Conservation (phyloP, 345 rosid genomes). For the Excoecaria agallocha region DNA sequence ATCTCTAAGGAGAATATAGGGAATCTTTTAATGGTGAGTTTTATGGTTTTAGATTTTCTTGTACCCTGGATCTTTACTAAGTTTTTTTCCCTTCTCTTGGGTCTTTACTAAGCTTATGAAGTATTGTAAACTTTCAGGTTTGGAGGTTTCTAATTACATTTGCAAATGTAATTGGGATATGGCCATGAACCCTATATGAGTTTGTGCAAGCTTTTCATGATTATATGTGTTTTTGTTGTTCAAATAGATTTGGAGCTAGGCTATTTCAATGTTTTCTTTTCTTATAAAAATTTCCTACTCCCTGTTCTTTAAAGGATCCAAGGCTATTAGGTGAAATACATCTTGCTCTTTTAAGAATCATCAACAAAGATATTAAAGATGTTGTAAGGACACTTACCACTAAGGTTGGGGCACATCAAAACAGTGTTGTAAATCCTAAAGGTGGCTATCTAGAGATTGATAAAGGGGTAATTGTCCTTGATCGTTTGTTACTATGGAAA, state of each 20-base stretch:
- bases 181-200: constrained; percentile 95
- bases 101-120: constrained; percentile 1
- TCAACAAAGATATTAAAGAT: constrained; percentile 84
- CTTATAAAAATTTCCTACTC: constrained; percentile 19
- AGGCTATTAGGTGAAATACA: too few relatives aligned
- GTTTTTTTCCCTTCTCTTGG: not conserved
- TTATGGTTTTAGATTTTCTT: not conserved
- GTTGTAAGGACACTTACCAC: constrained; percentile 54
- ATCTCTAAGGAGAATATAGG: constrained; percentile 77
- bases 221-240: constrained; percentile 43
- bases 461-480: constrained; percentile 63
- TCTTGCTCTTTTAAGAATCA: constrained; percentile 58
- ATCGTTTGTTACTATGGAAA: constrained; percentile 5
- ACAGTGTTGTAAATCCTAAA: constrained; percentile 61
- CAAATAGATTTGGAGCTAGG: not conserved
- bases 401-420: constrained; percentile 62
- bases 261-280: constrained; percentile 6
- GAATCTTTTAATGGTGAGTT: constrained; percentile 87
- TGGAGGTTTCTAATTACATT: constrained; percentile 88
- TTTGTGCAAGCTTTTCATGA: constrained; percentile 89
- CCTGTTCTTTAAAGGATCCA: constrained; percentile 54
- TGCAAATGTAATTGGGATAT: constrained; percentile 72
- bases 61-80: not conserved
- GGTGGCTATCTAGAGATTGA: constrained; percentile 87
- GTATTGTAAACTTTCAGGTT: constrained; percentile 43